A percentile compares a stretch with the other conserved stretches of the same genome.
Conservation (phyloP, 139 green algal species). For the Tetradesmus lagerheimii region DNA sequence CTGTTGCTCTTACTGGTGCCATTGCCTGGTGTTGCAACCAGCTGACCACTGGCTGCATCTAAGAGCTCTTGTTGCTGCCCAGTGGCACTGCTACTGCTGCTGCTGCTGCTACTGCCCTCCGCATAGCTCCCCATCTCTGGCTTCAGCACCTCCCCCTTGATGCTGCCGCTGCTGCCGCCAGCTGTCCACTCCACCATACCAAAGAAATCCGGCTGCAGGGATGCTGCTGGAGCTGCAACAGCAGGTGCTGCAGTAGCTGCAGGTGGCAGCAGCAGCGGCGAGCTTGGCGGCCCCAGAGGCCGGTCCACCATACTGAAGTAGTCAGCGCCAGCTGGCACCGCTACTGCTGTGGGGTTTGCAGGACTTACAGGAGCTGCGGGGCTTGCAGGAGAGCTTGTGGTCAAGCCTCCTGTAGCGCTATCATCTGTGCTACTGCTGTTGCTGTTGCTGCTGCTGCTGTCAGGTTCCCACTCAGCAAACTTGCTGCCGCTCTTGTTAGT, state of each 20-base stretch:
- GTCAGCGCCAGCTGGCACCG: background rate
- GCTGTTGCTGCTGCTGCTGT: background rate
- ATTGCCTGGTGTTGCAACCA: background rate
- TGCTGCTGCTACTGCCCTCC: background rate
- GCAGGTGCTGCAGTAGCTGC: background rate
- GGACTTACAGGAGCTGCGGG: background rate
- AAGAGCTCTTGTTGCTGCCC: background rate
- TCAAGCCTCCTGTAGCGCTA: background rate
- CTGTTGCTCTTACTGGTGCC: background rate
- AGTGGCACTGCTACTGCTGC: background rate
- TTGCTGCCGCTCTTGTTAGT: conserved; percentile 5
- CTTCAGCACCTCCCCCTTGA: background rate
- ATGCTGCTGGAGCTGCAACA: background rate
- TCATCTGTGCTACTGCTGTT: background rate
- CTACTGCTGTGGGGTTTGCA: background rate
- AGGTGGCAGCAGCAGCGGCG: background rate
- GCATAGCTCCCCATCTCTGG: conserved; percentile 30
- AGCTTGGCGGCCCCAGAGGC: background rate
- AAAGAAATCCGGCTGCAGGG: background rate
- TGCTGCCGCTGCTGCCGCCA: background rate
- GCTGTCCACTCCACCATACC: background rate
- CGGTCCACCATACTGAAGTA: conserved; percentile 6
- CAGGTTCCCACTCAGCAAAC: background rate
- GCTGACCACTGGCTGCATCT: background rate
- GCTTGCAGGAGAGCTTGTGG: background rate